phyloP scores from a whole-genome alignment of 1,284 basidiomycete genomes.

The Tilletia walkeri region DNA sequence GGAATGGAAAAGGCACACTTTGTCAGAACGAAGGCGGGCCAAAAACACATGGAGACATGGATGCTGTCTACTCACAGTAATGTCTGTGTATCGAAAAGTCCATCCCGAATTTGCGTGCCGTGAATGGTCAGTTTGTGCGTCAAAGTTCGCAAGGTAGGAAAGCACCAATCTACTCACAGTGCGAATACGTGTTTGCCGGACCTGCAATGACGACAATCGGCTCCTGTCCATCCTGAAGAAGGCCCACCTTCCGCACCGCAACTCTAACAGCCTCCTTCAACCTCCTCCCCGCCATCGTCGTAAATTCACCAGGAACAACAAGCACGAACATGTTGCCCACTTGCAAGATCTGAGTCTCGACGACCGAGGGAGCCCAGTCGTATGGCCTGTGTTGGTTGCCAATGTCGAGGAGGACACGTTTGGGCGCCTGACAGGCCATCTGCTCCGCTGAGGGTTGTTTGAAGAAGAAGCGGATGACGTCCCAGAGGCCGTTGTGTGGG shows the following conservation, averaged over 20 bases:
- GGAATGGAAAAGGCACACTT: constrained; percentile 45
- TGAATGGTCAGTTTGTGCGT: too few relatives aligned
- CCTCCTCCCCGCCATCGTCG: constrained; percentile 63
- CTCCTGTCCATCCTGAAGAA: constrained; percentile 61
- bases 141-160: too few relatives aligned
- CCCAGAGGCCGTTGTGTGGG: constrained; percentile 75
- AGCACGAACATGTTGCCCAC: constrained; percentile 76
- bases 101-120: too few relatives aligned
- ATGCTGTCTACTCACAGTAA: constrained; percentile 49
- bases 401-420: constrained; percentile 65
- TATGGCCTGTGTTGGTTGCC: constrained; percentile 62
- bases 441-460: constrained; percentile 68
- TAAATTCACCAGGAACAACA: constrained; percentile 70
- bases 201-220: constrained; percentile 58
- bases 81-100: constrained; percentile 51
- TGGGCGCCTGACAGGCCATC: constrained; percentile 72
- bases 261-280: constrained; percentile 66
- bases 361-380: constrained; percentile 69
- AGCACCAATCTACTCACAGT: constrained; percentile 56
- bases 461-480: constrained; percentile 66
- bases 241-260: constrained; percentile 65
- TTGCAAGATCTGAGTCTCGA: constrained; percentile 75
- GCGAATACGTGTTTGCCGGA: constrained; percentile 75
- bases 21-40: constrained; percentile 9
- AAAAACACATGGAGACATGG: constrained; percentile 3